phyloP scores from a whole-genome alignment of 148 eudicot genomes.

The Agrostemma githago region DNA sequence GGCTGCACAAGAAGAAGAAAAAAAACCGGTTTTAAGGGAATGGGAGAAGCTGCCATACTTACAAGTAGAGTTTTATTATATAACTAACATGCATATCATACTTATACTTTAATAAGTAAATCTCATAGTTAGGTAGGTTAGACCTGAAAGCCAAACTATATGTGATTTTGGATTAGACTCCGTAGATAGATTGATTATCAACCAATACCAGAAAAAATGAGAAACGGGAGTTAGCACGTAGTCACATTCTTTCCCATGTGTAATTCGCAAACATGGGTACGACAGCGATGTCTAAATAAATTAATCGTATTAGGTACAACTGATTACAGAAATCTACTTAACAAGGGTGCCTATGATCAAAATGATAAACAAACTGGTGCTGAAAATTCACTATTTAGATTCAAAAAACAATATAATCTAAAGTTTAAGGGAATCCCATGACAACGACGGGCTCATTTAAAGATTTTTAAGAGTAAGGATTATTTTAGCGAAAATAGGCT shows the following conservation, averaged over 20 bases:
- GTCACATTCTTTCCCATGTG: neutral
- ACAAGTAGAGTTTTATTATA: too few relatives aligned
- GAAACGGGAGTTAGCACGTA: neutral
- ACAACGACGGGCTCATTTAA: neutral
- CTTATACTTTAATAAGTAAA: neutral
- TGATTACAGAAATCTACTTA: conserved; percentile 2
- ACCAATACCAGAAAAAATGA: neutral
- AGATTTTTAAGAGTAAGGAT: neutral
- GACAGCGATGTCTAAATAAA: neutral
- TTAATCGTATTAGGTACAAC: conserved; percentile 21
- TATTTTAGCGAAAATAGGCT: neutral
- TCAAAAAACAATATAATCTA: neutral
- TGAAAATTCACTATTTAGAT: neutral
- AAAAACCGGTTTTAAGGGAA: neutral
- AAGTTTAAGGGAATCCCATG: neutral
- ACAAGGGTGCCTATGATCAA: neutral
- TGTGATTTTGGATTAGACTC: neutral
- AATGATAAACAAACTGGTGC: neutral
- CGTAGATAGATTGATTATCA: neutral
- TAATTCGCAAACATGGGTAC: neutral
- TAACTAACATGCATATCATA: neutral
- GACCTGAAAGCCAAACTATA: neutral
- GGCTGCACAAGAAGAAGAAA: neutral
- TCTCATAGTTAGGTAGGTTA: neutral
- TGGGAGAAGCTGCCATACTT: neutral